Evolutionary conservation across 164 flowering plant genomes (phyloP), one percentile per base, ranked within the genome.

Genomic region (Santalum album): DNA sequence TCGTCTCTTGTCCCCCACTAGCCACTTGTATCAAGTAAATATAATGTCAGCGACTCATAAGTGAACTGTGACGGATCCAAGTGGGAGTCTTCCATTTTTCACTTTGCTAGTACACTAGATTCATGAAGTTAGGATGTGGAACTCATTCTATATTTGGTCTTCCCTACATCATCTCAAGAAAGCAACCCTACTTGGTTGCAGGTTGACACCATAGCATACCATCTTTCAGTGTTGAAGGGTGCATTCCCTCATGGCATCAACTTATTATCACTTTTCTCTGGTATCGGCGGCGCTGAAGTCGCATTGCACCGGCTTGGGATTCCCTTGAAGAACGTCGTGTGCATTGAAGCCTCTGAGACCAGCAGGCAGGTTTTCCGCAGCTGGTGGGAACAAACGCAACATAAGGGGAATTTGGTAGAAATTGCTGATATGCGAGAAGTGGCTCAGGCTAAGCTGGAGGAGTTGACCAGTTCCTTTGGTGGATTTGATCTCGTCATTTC

Each of bases 251-350:
- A 34, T 32, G 79, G 79, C 18, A 61, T 72, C 21, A 59, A 55
- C 24, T 44, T 75, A 17, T 48, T 75, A 0, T 71, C 79, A 0
- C 73, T 72, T 10, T 75, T 75, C 59, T 69, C 79, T 16, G 79
- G 79, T 1, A 72, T 75, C 49, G 79, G 79, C 0, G 76, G 79
- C 19, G 75, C 73, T 39, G 75, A 71, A 55, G 67, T 71, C 12
- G 65, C 72, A 0, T 52, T 69, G 3, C 49, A 65, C 35, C 49
- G 59, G 11, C 69, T 69, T 34, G 69, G 69, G 15, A 65, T 69
- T 6, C 61, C 45, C 1, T 18, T 69, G 65, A 64, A 60, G 43
- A 64, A 53, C 48, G 72, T 69, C 7, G 72, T 69, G 1, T 57
- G 69, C 16, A 57, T 69, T 25, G 73, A 69, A 39, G 57, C 48